A percentile compares a stretch with the other conserved stretches of the same genome.
These are phyloP conservation scores for Phanerodontia chrysosporium DNA, from an alignment of 768 basidiomycete species.

Conservation along the genomic window DNA sequence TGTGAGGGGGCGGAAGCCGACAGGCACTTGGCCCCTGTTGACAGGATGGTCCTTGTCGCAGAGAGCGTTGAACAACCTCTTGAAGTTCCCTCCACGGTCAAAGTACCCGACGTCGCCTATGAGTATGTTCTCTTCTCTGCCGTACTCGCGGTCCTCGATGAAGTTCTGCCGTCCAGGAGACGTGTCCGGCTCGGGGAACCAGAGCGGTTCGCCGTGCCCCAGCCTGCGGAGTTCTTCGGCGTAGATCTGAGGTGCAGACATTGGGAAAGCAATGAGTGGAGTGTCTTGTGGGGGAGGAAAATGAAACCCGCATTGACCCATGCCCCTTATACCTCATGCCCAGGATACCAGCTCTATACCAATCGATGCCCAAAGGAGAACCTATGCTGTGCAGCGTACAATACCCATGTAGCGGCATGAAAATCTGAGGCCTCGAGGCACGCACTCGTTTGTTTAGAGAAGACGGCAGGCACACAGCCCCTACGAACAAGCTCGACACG, in stretches of 20 bases:
- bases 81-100: not conserved
- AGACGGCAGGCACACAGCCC: too few relatives aligned
- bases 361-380: not conserved
- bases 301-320: too few relatives aligned
- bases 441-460: too few relatives aligned
- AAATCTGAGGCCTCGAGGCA: too few relatives aligned
- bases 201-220: conserved; percentile 1
- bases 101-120: conserved; percentile 1
- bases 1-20: not conserved
- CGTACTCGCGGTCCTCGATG: too few relatives aligned
- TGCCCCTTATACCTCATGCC: too few relatives aligned
- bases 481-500: too few relatives aligned
- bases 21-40: not conserved
- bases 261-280: not conserved
- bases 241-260: not conserved
- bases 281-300: too few relatives aligned
- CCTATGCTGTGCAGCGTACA: not conserved
- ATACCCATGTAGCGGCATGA: too few relatives aligned
- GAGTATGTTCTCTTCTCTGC: not conserved
- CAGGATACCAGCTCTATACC: too few relatives aligned
- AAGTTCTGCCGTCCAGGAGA: too few relatives aligned
- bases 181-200: conserved; percentile 7
- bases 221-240: not conserved
- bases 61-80: not conserved
- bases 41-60: not conserved